Base-by-base conservation (phyloP, 2,329 filamentous ascomycete genomes). In the Scytalidium lignicola region DNA sequence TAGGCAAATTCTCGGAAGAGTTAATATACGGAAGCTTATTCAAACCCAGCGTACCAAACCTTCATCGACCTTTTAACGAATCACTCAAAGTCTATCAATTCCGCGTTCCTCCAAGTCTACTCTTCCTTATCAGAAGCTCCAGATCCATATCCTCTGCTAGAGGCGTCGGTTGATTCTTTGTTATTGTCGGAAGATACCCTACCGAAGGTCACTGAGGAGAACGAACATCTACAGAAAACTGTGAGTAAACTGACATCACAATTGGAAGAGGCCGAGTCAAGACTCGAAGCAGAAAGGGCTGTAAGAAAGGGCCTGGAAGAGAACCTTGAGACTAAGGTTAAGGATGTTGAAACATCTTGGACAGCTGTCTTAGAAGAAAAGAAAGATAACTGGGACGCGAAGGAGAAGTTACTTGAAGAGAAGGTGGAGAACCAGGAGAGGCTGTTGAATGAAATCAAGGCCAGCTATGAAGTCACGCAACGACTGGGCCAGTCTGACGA, bases 11-110 rank as follows among this genome's bases (percentile, higher is more conserved):
- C 19, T 37, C n/a, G 19, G 13, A 32, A 43, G 29, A 37, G 12
- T 32, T 8, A 40, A 41, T 37, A 41, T 9, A 37, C 37, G 28
- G 39, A 7, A 23, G 47, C 52, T 58, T 3, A 57, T 37, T 41
- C 21, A 26, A n/a, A 45, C 52, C 13, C 46, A 92, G 90, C 91
- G 44, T 99, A 99, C 73, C 93, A 99, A 71, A 87, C 86, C 46
- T 99, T 97, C 65, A 96, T 99, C 67, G 93, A 99, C 65, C 83
- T 96, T 50, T 78, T 99, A 53, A 95, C 93, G 18, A 96, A 92
- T 67, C 92, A 97, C 68, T 93, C 90, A 59, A 99, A 99, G 70
- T 82, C 89, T 5, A 89, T 93, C 47, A 95, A 95, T 60, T 91
- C 90, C 15, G 86, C 91, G 6, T 99, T 99, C 64, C 75, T 99